Conservation (phyloP, 1,139 yeast species). For the Candida smagusa region DNA sequence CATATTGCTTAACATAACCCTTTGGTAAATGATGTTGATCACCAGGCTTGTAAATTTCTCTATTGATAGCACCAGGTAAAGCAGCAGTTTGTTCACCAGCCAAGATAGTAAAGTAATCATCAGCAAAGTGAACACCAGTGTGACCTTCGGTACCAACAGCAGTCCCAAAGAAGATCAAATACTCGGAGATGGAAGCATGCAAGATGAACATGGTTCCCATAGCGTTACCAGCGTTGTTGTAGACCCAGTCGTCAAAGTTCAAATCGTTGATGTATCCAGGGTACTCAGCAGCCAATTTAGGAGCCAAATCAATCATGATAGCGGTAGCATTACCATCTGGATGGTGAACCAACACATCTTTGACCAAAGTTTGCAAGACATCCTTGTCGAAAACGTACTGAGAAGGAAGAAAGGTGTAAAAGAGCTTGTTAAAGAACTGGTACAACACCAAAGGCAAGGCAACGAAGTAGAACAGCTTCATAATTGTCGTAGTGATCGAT, state of each 20-base stretch:
- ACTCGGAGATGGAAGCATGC: slow-evolving; percentile 95
- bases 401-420: slow-evolving; percentile 64
- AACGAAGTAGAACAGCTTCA: slow-evolving; percentile 14
- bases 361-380: slow-evolving; percentile 46
- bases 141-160: slow-evolving; percentile 92
- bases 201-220: slow-evolving; percentile 96
- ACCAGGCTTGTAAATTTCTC: slow-evolving; percentile 75
- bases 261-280: slow-evolving; percentile 63
- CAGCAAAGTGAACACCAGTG: slow-evolving; percentile 92
- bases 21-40: slow-evolving; percentile 73
- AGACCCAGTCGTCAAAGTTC: slow-evolving; percentile 83
- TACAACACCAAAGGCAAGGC: slow-evolving; percentile 24
- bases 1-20: slow-evolving; percentile 78
- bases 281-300: slow-evolving; percentile 58
- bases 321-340: slow-evolving; percentile 62
- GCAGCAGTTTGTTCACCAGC: slow-evolving; percentile 78
- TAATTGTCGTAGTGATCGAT: slow-evolving; percentile 1
- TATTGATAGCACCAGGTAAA: slow-evolving; percentile 52
- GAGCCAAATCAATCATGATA: slow-evolving; percentile 59
- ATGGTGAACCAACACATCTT: slow-evolving; percentile 50
- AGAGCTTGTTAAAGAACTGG: slow-evolving; percentile 40
- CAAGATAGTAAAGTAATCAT: slow-evolving; percentile 90
- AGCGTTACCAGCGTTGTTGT: slow-evolving; percentile 97
- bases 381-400: slow-evolving; percentile 57
- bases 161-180: slow-evolving; percentile 43